Conservation (phyloP, 306 rosid genomes). For the Oxytropis ochrocephala region DNA sequence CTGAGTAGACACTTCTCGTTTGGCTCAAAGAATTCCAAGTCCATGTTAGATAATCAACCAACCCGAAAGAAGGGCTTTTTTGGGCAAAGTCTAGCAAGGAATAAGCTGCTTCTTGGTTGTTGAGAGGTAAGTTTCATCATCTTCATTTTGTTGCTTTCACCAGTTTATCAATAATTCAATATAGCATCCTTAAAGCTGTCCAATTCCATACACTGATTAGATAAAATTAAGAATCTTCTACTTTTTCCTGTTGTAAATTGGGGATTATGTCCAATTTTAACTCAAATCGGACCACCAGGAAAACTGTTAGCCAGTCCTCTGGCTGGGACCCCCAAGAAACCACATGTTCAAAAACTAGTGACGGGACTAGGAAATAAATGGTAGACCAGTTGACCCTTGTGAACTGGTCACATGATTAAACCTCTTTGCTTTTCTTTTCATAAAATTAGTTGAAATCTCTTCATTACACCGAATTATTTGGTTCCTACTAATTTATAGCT, state of each 20-base stretch:
- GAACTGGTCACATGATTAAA: background rate
- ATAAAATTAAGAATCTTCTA: background rate
- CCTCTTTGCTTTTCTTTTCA: background rate
- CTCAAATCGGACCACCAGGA: background rate
- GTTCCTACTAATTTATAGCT: background rate
- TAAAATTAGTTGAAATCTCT: background rate
- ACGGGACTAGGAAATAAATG: background rate
- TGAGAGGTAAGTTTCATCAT: slow-evolving; percentile 44
- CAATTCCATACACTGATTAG: background rate
- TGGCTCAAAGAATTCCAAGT: slow-evolving; percentile 65
- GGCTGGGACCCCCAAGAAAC: background rate
- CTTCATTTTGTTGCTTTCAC: slow-evolving; percentile 12
- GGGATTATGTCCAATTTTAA: background rate
- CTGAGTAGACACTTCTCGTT: slow-evolving; percentile 78
- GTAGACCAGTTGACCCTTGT: background rate
- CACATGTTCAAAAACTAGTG: background rate
- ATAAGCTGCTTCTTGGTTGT: slow-evolving; percentile 33
- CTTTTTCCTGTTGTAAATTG: background rate
- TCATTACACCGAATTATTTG: background rate
- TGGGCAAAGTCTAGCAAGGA: slow-evolving; percentile 76
- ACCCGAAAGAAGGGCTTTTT: slow-evolving; percentile 79
- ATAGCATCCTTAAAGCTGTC: slow-evolving; percentile 4
- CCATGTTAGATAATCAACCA: slow-evolving; percentile 42
- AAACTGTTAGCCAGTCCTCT: background rate
- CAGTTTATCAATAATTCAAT: background rate